Percentiles rank a stretch among this genome's conserved stretches.
Evolutionary conservation across 2,329 filamentous ascomycete genomes (phyloP).

Genomic region (Hypomyces rosellus): DNA sequence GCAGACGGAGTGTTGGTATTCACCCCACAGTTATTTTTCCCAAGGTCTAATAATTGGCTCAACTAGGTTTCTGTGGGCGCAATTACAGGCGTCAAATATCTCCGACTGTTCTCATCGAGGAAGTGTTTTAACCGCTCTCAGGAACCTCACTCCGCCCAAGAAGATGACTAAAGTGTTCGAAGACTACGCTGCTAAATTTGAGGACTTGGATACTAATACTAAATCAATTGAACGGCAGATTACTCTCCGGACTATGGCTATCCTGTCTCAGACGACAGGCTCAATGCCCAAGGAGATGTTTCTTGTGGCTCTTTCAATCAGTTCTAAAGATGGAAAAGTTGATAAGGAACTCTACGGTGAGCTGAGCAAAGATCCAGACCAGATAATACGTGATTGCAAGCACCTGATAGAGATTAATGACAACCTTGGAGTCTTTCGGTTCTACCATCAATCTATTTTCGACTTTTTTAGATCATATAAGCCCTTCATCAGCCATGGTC

Average conservation of each 20-base stretch:
- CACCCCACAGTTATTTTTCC: background rate
- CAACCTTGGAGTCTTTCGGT: background rate
- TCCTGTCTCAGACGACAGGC: background rate
- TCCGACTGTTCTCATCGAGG: background rate
- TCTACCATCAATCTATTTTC: background rate
- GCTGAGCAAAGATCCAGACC: background rate
- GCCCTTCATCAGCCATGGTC: background rate
- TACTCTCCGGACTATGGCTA: background rate
- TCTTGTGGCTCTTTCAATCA: background rate
- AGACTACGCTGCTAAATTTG: background rate
- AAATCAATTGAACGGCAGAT: background rate
- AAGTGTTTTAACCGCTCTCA: background rate
- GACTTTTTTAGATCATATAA: background rate
- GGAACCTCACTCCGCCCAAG: background rate
- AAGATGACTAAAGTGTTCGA: background rate
- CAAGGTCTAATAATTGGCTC: background rate
- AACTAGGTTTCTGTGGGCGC: background rate
- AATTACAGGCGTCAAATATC: background rate
- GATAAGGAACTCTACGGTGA: background rate
- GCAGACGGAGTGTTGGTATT: background rate
- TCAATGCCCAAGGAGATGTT: background rate
- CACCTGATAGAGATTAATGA: background rate
- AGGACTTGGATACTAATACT: background rate
- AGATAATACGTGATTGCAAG: background rate
- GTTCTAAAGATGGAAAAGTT: background rate